Conservation (phyloP, 2,329 filamentous ascomycete species). For the Fusarium dimerum region DNA sequence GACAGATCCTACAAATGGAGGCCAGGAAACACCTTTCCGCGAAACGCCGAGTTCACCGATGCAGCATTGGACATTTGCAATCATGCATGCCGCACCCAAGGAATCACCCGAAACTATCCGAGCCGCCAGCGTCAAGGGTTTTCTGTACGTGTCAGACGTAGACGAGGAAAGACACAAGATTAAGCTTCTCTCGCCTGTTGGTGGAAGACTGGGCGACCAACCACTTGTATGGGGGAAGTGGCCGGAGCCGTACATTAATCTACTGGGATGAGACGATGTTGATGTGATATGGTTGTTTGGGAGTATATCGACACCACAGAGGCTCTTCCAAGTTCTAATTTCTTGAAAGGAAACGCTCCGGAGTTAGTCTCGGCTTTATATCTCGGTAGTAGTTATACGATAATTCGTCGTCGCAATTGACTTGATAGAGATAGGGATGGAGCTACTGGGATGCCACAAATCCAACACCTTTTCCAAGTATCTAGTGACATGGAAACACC, state of each 20-base stretch:
- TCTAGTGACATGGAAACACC: too few relatives aligned
- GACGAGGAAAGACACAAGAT: conserved; percentile 82
- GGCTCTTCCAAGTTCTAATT: neutral
- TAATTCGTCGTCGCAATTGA: neutral
- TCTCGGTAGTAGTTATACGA: too few relatives aligned
- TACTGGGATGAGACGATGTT: conserved; percentile 54
- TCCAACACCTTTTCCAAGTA: neutral
- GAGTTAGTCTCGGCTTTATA: too few relatives aligned
- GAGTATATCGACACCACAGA: neutral
- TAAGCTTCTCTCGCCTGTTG: conserved; percentile 80
- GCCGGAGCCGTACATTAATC: conserved; percentile 81
- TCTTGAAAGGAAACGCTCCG: neutral
- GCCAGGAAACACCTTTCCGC: conserved; percentile 55
- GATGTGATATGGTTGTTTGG: neutral
- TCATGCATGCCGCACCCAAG: conserved; percentile 73
- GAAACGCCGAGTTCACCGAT: conserved; percentile 67
- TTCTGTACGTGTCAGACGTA: conserved; percentile 89
- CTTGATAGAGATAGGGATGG: neutral
- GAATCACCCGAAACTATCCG: conserved; percentile 73
- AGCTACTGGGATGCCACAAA: neutral
- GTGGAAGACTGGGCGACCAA: conserved; percentile 74
- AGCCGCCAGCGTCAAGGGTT: conserved; percentile 84
- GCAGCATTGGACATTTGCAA: conserved; percentile 79
- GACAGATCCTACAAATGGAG: conserved; percentile 30
- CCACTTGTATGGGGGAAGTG: conserved; percentile 83